Evolutionary conservation across 2,329 filamentous ascomycete genomes (phyloP), one percentile per base, ranked within the genome.

Genomic region (Trichophyton mentagrophytes): DNA sequence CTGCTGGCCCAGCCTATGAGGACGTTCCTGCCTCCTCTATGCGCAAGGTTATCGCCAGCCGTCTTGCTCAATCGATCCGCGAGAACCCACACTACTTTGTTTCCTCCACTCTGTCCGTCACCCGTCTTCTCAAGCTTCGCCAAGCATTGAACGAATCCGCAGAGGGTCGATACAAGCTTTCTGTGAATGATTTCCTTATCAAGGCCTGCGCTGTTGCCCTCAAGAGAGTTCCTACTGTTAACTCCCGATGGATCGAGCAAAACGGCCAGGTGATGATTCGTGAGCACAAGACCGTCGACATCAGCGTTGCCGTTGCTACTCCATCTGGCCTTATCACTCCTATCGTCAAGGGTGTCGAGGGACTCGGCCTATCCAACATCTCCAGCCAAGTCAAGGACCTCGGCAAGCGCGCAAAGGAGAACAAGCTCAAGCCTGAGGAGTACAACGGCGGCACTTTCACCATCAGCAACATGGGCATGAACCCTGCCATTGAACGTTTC

Each of bases 401-500:
- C 61, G 91, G 91, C 73, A 96, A 95, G 85, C 89, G 90, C 74
- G 93, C 93, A 65, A 85, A 90, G 64, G 93, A 97, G 69, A 89
- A 89, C 79, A 99, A 97, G 85, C 88, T 99, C 70, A 97, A 97
- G 87, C 93, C 93, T 56, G 92, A 99, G 77, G 91, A 99, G 79
- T 99, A 95, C 85, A 92, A 96, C 82, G 93, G 93, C 61, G 93
- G 93, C 74, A 95, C 90, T 74, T 96, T 99, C 79, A 96, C 92
- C 76, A 97, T 99, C 78, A 95, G 89, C 79, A 99, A 99, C 85
- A 95, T 99, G 93, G 93, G 93, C 77, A 99, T 99, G 93, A 99
- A 99, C 84, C 73, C 86, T 56, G 92, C 93, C 58, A 87, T 99
- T 65, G 91, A 97, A 78, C 85, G 91, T 74, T 99, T 99, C 80